These are phyloP conservation scores for Annulohypoxylon moriforme DNA, from an alignment of 495 filamentous ascomycete species.

Conservation along the genomic window DNA sequence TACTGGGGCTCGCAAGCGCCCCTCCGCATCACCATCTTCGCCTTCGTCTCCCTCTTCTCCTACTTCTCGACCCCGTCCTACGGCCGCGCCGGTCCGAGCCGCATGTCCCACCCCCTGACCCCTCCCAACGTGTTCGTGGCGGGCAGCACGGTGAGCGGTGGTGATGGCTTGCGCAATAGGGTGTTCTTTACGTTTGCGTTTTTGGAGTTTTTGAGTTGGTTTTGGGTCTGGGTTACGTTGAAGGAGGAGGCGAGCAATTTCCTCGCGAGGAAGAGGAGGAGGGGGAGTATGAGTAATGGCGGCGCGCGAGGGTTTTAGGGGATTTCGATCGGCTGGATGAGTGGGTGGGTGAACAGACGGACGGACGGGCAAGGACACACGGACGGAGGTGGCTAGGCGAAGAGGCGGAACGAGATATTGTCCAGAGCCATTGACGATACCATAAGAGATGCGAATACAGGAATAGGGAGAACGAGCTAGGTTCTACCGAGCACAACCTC, in stretches of 20 bases:
- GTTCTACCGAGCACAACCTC: not conserved
- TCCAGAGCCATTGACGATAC: not conserved
- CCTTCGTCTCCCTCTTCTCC: conserved; percentile 72
- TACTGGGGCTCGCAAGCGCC: conserved; percentile 80
- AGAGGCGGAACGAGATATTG: not conserved
- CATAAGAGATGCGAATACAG: not conserved
- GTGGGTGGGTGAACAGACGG: no score
- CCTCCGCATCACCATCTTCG: conserved; percentile 73
- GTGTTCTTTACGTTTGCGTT: conserved; percentile 87
- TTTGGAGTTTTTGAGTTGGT: conserved; percentile 86
- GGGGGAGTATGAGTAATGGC: conserved; percentile 39
- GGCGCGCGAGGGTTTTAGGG: conserved; percentile 11
- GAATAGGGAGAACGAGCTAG: not conserved
- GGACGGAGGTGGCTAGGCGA: not conserved
- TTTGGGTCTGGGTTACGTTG: conserved; percentile 77
- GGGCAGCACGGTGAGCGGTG: conserved; percentile 49
- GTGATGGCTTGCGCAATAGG: conserved; percentile 77
- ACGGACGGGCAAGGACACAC: not conserved
- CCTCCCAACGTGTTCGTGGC: conserved; percentile 11
- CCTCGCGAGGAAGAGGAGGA: conserved; percentile 49
- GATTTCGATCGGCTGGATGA: no score
- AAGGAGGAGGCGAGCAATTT: conserved; percentile 61
- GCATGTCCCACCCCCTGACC: conserved; percentile 45
- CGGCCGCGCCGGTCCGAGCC: conserved; percentile 29
- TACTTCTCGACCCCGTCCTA: conserved; percentile 66